These are phyloP conservation scores for Dothideomycetes sp. DNA, from an alignment of 2,329 filamentous ascomycete genomes.

Conservation along the genomic window DNA sequence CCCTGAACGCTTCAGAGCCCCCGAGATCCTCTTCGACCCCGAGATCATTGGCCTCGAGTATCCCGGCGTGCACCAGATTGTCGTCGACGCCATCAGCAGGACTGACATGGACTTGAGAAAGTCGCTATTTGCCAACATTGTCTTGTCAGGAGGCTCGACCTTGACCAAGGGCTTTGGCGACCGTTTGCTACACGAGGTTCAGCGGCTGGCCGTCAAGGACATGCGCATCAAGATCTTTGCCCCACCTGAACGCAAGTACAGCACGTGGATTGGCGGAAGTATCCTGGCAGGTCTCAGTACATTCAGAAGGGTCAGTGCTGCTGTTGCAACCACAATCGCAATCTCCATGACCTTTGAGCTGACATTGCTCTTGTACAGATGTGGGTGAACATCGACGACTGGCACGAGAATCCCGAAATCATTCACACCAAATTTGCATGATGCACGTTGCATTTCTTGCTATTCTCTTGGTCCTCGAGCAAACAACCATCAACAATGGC, in stretches of 20 bases:
- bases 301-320: constrained; percentile 75
- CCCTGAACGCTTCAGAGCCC: constrained; percentile 86
- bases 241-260: constrained; percentile 94
- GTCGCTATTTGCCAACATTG: constrained; percentile 89
- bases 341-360: not conserved
- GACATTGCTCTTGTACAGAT: constrained; percentile 51
- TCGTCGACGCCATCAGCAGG: constrained; percentile 89
- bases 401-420: constrained; percentile 98
- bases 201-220: constrained; percentile 89
- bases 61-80: constrained; percentile 92
- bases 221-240: constrained; percentile 99
- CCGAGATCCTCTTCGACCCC: constrained; percentile 95
- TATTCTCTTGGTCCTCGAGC: not conserved
- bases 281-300: constrained; percentile 95
- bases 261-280: constrained; percentile 97
- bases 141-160: constrained; percentile 90
- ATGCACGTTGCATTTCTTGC: constrained; percentile 14
- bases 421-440: constrained; percentile 97
- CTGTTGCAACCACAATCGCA: constrained; percentile 14
- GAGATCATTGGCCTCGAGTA: constrained; percentile 96
- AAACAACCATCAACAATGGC: not conserved
- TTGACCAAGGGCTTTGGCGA: constrained; percentile 96
- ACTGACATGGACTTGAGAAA: constrained; percentile 95
- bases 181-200: constrained; percentile 81
- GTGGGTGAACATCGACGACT: constrained; percentile 99